Percentiles rank a stretch among this genome's conserved stretches.
Evolutionary conservation across 768 basidiomycete species (phyloP).

Genomic region (Cystobasidium ongulense): DNA sequence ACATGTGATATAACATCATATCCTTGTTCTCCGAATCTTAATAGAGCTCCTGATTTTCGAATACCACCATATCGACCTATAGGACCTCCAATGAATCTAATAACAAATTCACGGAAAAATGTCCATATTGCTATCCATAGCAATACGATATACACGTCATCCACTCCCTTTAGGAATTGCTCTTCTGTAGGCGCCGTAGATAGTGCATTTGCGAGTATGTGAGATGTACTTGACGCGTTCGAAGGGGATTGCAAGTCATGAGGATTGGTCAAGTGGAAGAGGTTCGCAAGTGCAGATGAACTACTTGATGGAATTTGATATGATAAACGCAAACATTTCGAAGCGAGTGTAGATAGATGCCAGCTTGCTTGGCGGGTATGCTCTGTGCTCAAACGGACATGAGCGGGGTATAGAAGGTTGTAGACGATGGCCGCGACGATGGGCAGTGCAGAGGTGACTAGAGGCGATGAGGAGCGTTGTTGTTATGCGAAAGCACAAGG

Average conservation of each 20-base stretch:
- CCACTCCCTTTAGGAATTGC: conserved; percentile 11
- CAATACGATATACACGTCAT: conserved; percentile 68
- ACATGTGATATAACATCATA: conserved; percentile 79
- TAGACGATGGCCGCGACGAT: conserved; percentile 7
- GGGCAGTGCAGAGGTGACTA: conserved; percentile 1
- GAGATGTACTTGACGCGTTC: background rate
- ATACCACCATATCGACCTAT: conserved; percentile 67
- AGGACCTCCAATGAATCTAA: conserved; percentile 68
- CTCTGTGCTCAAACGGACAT: background rate
- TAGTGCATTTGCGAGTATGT: background rate
- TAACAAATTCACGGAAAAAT: conserved; percentile 66
- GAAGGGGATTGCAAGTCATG: background rate
- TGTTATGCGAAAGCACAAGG: too few species aligned
- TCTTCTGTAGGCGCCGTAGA: background rate
- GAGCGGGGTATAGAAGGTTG: conserved; percentile 7
- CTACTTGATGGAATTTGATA: conserved; percentile 13
- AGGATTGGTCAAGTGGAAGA: conserved; percentile 5
- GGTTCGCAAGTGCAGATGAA: conserved; percentile 19
- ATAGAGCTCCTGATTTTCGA: conserved; percentile 50
- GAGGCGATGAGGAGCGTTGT: background rate
- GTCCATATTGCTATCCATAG: conserved; percentile 80
- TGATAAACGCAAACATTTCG: conserved; percentile 19
- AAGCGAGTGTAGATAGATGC: background rate
- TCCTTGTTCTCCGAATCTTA: conserved; percentile 90
- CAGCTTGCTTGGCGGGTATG: conserved; percentile 12